These are phyloP conservation scores for Aspergillus sclerotioniger DNA, from an alignment of 495 filamentous ascomycete genomes.

Conservation along the genomic window DNA sequence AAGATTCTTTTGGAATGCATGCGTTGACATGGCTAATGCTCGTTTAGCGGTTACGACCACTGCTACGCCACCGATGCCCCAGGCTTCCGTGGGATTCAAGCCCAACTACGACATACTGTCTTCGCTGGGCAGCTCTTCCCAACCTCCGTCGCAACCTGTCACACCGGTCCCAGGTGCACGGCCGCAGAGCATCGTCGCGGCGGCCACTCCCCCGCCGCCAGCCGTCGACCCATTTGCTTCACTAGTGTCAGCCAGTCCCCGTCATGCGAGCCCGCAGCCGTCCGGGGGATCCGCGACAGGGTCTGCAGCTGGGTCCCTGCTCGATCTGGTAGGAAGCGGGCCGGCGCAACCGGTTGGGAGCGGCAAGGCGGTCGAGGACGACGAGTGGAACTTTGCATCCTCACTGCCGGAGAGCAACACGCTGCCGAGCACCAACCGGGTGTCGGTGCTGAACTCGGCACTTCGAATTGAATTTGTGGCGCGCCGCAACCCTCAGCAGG, in stretches of 20 bases:
- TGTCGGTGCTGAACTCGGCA: slow-evolving; percentile 58
- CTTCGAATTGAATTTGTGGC: slow-evolving; percentile 53
- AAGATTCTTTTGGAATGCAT: not conserved
- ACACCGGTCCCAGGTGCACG: slow-evolving; percentile 40
- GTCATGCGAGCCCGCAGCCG: slow-evolving; percentile 37
- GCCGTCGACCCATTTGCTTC: slow-evolving; percentile 66
- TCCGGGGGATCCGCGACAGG: slow-evolving; percentile 17
- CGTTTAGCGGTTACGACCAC: slow-evolving; percentile 23
- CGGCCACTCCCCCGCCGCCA: slow-evolving; percentile 39
- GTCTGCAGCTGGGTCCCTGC: slow-evolving; percentile 37
- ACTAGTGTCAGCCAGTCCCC: slow-evolving; percentile 57
- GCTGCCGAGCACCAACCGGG: slow-evolving; percentile 54
- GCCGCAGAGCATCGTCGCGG: slow-evolving; percentile 27
- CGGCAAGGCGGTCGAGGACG: slow-evolving; percentile 46
- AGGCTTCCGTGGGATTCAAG: slow-evolving; percentile 38
- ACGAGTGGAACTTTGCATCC: slow-evolving; percentile 94
- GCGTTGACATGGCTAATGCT: slow-evolving; percentile 1
- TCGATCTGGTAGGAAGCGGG: slow-evolving; percentile 37
- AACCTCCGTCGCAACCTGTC: slow-evolving; percentile 47
- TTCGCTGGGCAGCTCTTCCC: slow-evolving; percentile 38
- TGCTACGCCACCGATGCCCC: slow-evolving; percentile 31
- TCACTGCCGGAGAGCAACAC: slow-evolving; percentile 65
- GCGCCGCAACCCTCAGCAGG: slow-evolving; percentile 36
- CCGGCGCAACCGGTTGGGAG: slow-evolving; percentile 23
- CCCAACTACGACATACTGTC: slow-evolving; percentile 65